Evolutionary conservation across 163 green algal genomes (phyloP).

Genomic region (Scenedesmus sp.): DNA sequence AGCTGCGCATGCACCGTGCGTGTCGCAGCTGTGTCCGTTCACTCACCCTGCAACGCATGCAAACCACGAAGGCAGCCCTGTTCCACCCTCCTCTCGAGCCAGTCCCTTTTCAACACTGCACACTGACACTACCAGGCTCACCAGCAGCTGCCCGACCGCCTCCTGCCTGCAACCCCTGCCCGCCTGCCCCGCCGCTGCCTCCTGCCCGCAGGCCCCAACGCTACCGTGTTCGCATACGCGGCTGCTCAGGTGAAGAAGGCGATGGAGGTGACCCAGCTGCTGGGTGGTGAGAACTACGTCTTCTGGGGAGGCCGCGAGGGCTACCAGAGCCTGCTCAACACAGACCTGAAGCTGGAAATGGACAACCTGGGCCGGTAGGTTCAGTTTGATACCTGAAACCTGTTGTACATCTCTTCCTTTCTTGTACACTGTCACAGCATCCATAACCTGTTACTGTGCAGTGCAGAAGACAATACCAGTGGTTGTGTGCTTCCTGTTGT

Average conservation of each 20-base stretch:
- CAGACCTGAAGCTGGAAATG: conserved; percentile 77
- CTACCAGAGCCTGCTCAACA: conserved; percentile 85
- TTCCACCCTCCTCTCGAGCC: too few species aligned
- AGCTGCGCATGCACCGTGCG: not conserved
- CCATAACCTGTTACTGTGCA: too few species aligned
- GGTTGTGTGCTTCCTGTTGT: too few species aligned
- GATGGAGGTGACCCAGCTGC: conserved; percentile 74
- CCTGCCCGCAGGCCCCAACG: conserved; percentile 64
- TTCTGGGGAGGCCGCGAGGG: conserved; percentile 84
- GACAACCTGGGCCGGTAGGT: conserved; percentile 71
- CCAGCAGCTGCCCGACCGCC: not conserved
- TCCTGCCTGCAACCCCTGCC: not conserved
- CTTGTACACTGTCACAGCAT: too few species aligned
- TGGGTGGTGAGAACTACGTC: conserved; percentile 80
- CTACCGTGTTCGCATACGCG: conserved; percentile 78
- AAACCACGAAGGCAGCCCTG: too few species aligned
- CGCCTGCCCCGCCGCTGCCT: too few species aligned
- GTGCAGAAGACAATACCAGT: too few species aligned
- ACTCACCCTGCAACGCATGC: not conserved
- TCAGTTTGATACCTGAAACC: too few species aligned
- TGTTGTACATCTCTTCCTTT: too few species aligned
- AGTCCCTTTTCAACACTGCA: too few species aligned
- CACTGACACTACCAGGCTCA: not conserved
- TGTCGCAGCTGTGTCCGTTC: not conserved
- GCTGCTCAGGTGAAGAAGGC: conserved; percentile 83